These are phyloP conservation scores for Beverwykella pulmonaria DNA, from an alignment of 495 filamentous ascomycete species.

Conservation along the genomic window DNA sequence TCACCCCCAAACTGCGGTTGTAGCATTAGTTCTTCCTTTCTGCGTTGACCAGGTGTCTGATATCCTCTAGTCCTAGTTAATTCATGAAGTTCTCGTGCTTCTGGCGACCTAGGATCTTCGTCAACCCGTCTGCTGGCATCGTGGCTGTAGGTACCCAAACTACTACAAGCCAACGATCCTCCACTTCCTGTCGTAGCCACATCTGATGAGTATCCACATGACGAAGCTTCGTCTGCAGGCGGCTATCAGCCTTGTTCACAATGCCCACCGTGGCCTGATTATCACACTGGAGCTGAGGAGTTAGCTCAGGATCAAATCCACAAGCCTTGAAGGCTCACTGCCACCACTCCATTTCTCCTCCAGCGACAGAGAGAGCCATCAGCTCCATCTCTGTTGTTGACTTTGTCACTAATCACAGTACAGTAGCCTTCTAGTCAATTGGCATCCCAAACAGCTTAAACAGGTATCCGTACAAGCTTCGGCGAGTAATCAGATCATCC, in stretches of 20 bases:
- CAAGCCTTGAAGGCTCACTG: conserved; percentile 13
- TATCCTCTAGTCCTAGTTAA: too few relatives aligned
- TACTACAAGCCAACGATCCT: not conserved
- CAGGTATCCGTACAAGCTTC: conserved; percentile 33
- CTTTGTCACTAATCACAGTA: conserved; percentile 40
- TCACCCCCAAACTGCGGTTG: too few relatives aligned
- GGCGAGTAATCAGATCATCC: conserved; percentile 4
- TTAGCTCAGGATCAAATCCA: conserved; percentile 4
- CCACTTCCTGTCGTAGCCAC: conserved; percentile 26
- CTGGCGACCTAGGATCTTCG: too few relatives aligned
- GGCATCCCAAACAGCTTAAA: conserved; percentile 38
- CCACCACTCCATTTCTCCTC: conserved; percentile 27
- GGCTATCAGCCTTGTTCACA: not conserved
- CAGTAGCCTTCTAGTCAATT: conserved; percentile 37
- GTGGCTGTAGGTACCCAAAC: too few relatives aligned
- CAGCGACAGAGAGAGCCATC: conserved; percentile 25
- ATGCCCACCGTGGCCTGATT: conserved; percentile 27
- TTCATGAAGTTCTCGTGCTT: too few relatives aligned
- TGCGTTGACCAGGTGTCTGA: too few relatives aligned
- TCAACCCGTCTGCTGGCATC: too few relatives aligned
- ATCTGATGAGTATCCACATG: conserved; percentile 28
- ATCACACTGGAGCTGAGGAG: conserved; percentile 9
- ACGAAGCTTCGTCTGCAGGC: conserved; percentile 16
- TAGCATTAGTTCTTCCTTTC: too few relatives aligned
- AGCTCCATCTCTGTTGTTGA: conserved; percentile 43